These are phyloP conservation scores for Amanita muscaria DNA, from an alignment of 768 basidiomycete genomes.

Conservation along the genomic window DNA sequence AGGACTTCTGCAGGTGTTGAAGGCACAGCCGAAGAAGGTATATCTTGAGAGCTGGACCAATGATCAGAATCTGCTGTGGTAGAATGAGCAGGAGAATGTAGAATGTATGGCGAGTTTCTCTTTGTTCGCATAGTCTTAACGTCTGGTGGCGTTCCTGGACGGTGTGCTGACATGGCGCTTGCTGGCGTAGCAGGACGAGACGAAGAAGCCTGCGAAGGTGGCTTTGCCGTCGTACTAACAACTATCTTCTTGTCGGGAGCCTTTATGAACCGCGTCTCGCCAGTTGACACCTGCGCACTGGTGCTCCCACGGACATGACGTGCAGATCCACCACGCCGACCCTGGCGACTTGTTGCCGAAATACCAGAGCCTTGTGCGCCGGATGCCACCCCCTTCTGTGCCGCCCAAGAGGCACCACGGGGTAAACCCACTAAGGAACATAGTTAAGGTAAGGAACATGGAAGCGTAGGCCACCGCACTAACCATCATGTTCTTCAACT, in stretches of 20 bases:
- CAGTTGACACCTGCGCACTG: slow-evolving; percentile 18
- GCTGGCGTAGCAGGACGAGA: slow-evolving; percentile 7
- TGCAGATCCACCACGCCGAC: slow-evolving; percentile 31
- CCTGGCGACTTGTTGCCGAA: slow-evolving; percentile 25
- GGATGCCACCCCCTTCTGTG: slow-evolving; percentile 27
- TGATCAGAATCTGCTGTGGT: slow-evolving; percentile 41
- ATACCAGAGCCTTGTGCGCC: slow-evolving; percentile 14
- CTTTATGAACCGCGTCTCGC: slow-evolving; percentile 29
- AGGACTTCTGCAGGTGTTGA: slow-evolving; percentile 24
- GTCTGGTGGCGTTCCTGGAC: slow-evolving; percentile 38
- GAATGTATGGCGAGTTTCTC: slow-evolving; percentile 27
- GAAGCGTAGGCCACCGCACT: slow-evolving; percentile 9
- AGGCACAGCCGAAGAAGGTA: slow-evolving; percentile 16
- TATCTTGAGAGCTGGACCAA: slow-evolving; percentile 38
- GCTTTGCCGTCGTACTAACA: slow-evolving; percentile 22
- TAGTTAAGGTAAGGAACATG: slow-evolving; percentile 8
- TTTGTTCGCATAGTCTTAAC: slow-evolving; percentile 28
- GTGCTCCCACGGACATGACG: slow-evolving; percentile 38
- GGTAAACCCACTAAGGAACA: slow-evolving; percentile 43
- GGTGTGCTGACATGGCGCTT: slow-evolving; percentile 10
- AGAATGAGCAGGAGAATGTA: slow-evolving; percentile 41
- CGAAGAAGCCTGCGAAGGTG: slow-evolving; percentile 44
- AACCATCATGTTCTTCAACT: slow-evolving; percentile 51
- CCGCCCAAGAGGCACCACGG: slow-evolving; percentile 56
- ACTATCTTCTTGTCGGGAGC: slow-evolving; percentile 35